A percentile compares a stretch with the other conserved stretches of the same genome.
phyloP scores from a whole-genome alignment of 495 filamentous ascomycete species.

The Apiosordaria backusii region DNA sequence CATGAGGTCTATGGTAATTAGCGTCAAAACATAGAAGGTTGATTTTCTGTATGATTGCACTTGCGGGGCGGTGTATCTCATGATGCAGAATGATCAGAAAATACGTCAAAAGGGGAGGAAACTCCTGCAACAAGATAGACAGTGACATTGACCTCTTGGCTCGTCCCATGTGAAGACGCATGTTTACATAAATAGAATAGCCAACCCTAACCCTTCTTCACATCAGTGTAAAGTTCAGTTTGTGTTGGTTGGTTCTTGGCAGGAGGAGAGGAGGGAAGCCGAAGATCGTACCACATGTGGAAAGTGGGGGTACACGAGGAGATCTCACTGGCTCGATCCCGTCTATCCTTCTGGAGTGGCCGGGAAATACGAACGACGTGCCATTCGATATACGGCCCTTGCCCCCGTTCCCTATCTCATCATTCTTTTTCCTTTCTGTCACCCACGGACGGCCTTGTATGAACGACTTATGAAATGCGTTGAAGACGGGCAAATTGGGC shows the following conservation, averaged over 20 bases:
- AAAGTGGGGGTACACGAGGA: background rate
- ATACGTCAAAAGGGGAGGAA: background rate
- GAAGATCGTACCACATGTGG: constrained; percentile 12
- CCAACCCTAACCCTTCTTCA: constrained; percentile 1
- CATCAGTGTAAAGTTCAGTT: background rate
- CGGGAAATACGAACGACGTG: background rate
- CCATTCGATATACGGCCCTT: background rate
- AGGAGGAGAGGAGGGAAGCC: background rate
- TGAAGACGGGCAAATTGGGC: background rate
- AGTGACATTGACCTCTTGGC: background rate
- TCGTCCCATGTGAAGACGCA: background rate
- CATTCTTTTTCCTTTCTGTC: background rate
- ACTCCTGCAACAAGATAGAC: background rate
- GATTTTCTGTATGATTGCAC: background rate
- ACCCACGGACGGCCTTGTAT: background rate
- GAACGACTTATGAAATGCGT: background rate
- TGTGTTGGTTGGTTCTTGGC: background rate
- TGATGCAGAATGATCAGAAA: background rate
- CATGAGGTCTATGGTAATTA: constrained; percentile 5
- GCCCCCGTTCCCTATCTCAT: background rate
- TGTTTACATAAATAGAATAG: no score
- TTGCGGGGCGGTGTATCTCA: no score
- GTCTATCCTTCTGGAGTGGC: background rate
- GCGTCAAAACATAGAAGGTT: constrained; percentile 12
- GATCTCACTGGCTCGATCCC: background rate